A percentile compares a stretch with the other conserved stretches of the same genome.
Conservation (phyloP, 2,329 filamentous ascomycete species). For the Rhytidhysteron rufulum region DNA sequence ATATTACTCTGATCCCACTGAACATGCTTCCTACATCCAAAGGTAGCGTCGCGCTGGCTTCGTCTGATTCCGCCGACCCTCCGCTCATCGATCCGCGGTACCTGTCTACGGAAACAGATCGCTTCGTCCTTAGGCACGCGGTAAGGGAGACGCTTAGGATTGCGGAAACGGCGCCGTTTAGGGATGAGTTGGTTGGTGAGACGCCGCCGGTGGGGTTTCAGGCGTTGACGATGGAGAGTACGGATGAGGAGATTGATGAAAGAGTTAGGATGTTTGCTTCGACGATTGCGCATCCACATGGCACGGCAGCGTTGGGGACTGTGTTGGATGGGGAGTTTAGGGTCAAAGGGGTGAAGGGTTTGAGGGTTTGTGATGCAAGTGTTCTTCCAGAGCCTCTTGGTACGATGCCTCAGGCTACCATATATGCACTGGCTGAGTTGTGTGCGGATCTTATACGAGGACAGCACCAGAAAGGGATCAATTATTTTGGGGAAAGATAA, state of each 20-base stretch:
- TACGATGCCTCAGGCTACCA: conserved; percentile 16
- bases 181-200: conserved; percentile 10
- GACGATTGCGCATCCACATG: conserved; percentile 11
- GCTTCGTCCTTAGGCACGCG: conserved; percentile 14
- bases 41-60: conserved; percentile 17
- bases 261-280: conserved; percentile 9
- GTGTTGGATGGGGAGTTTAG: conserved; percentile 15
- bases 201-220: conserved; percentile 11
- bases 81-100: conserved; percentile 19
- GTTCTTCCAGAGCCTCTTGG: conserved; percentile 17
- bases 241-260: conserved; percentile 23
- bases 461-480: no score
- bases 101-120: conserved; percentile 19
- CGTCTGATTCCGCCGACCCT: conserved; percentile 10
- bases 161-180: conserved; percentile 10
- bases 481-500: no score
- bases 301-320: conserved; percentile 14
- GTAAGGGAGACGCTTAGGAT: conserved; percentile 11
- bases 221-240: conserved; percentile 9
- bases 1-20: conserved; percentile 11
- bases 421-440: conserved; percentile 19
- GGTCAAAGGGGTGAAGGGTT: conserved; percentile 13
- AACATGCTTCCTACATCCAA: conserved; percentile 18
- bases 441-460: conserved; percentile 19
- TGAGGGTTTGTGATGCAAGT: conserved; percentile 17